Conservation (phyloP, 805 yeast species). For the Millerozyma acaciae region DNA sequence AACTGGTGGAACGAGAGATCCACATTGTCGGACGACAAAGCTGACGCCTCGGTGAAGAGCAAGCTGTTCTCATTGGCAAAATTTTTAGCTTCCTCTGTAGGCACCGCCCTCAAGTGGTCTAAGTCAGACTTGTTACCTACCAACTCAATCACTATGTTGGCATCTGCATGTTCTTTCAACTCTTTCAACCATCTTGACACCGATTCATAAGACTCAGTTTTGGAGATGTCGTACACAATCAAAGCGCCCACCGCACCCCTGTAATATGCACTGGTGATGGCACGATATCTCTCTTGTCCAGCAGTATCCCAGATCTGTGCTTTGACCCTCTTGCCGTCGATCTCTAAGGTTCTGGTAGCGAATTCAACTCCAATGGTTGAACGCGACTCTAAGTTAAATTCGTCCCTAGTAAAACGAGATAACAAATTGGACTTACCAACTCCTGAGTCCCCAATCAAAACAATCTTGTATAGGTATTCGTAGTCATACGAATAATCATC, state of each 20-base stretch:
- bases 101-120: conserved; percentile 91
- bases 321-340: conserved; percentile 78
- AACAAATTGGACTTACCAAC: conserved; percentile 94
- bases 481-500: conserved; percentile 59
- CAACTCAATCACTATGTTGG: conserved; percentile 89
- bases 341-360: conserved; percentile 91
- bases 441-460: conserved; percentile 94
- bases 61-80: conserved; percentile 91
- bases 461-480: conserved; percentile 93
- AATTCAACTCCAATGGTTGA: conserved; percentile 98
- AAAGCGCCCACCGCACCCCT: conserved; percentile 98
- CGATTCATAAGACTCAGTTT: conserved; percentile 80
- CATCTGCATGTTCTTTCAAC: conserved; percentile 87
- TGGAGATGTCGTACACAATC: conserved; percentile 91
- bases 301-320: conserved; percentile 99
- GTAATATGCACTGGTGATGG: conserved; percentile 94
- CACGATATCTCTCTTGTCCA: conserved; percentile 97
- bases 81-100: conserved; percentile 94
- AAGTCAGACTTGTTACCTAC: conserved; percentile 92
- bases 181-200: conserved; percentile 89
- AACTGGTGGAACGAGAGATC: conserved; percentile 92
- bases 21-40: conserved; percentile 90
- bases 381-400: conserved; percentile 89
- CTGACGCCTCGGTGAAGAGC: conserved; percentile 93
- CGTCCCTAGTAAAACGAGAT: conserved; percentile 92